Conservation (phyloP, 148 eudicot species). For the Tetragonia tetragonoides region DNA sequence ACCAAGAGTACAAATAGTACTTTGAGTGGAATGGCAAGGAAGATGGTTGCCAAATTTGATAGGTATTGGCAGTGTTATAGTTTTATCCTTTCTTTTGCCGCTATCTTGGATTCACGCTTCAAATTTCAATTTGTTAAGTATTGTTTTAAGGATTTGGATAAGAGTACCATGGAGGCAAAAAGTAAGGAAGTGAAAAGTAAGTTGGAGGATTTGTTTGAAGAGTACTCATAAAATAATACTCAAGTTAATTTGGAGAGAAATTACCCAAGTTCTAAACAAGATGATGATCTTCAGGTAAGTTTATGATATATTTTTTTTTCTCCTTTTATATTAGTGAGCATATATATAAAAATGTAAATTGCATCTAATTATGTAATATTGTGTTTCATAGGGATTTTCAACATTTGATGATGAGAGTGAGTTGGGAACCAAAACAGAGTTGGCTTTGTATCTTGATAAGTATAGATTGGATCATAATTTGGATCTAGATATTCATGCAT, state of each 20-base stretch:
- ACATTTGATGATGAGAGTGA: too few relatives aligned
- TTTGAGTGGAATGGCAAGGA: neutral
- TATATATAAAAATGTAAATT: too few relatives aligned
- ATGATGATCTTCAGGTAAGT: too few relatives aligned
- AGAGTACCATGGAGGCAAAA: too few relatives aligned
- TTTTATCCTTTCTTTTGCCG: neutral
- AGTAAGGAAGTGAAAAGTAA: neutral
- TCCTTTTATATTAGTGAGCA: too few relatives aligned
- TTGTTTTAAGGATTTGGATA: neutral
- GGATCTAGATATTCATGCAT: constrained; percentile 1
- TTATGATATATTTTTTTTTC: too few relatives aligned
- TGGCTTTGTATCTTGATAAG: neutral
- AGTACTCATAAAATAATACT: too few relatives aligned
- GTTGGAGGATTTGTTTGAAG: neutral
- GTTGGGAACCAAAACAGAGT: too few relatives aligned
- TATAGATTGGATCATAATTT: neutral
- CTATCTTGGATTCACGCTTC: constrained; percentile 1
- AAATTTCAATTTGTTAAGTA: neutral
- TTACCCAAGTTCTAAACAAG: too few relatives aligned
- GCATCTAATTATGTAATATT: too few relatives aligned
- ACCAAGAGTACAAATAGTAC: neutral
- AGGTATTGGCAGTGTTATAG: constrained; percentile 10
- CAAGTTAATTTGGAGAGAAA: too few relatives aligned
- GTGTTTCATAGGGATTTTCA: too few relatives aligned
- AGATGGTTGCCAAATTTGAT: neutral